These are phyloP conservation scores for Fonsecaea nubica DNA, from an alignment of 2,329 filamentous ascomycete genomes.

Conservation along the genomic window DNA sequence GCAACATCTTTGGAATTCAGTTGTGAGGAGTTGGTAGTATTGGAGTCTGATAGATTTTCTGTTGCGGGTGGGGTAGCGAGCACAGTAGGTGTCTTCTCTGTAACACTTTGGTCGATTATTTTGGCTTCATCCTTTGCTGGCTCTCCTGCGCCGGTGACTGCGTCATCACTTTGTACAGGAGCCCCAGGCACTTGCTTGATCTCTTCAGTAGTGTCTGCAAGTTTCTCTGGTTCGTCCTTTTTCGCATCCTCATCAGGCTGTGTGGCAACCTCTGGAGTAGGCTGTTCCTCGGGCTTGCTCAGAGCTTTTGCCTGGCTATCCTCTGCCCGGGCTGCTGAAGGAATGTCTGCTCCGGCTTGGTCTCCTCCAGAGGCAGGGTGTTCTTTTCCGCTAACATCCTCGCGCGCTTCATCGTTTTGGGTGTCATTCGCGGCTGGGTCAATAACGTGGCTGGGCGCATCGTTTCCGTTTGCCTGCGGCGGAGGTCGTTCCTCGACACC, in stretches of 20 bases:
- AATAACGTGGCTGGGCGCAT: constrained; percentile 15
- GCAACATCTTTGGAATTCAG: constrained; percentile 43
- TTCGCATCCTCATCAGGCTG: not conserved
- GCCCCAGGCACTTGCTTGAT: not conserved
- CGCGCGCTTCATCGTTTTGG: not conserved
- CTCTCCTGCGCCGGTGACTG: not conserved
- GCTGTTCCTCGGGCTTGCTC: not conserved
- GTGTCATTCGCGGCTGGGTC: not conserved
- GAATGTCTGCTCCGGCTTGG: not conserved
- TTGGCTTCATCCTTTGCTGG: not conserved
- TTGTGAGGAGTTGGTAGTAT: constrained; percentile 25
- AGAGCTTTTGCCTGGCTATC: constrained; percentile 5
- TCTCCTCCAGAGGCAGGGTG: not conserved
- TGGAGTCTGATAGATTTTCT: constrained; percentile 13
- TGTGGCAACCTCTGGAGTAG: not conserved
- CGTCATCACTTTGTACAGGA: constrained; percentile 13
- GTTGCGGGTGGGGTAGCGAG: constrained; percentile 5
- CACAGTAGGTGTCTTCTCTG: not conserved
- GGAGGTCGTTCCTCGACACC: constrained; percentile 15
- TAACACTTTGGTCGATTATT: not conserved
- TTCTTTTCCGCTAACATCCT: not conserved
- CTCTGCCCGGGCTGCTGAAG: constrained; percentile 13
- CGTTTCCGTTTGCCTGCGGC: constrained; percentile 27
- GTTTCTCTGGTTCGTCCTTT: constrained; percentile 7
- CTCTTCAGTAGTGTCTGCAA: not conserved